Conservation (phyloP, 2,329 filamentous ascomycete species). For the Colletotrichum sidae region DNA sequence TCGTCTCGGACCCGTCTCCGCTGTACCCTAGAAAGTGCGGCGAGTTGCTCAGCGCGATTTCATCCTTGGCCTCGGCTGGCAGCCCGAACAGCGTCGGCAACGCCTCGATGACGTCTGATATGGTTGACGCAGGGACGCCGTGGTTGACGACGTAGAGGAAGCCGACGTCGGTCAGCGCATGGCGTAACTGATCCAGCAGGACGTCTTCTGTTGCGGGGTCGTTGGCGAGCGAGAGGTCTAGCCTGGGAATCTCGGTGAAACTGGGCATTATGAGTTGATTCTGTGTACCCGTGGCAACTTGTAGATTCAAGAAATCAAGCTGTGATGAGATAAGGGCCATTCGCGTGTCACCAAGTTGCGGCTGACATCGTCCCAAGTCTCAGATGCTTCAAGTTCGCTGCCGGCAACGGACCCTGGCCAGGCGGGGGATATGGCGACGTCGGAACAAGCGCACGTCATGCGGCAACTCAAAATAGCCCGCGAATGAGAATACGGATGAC, state of each 20-base stretch:
- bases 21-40: constrained; percentile 73
- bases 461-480: not conserved
- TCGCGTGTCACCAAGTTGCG: too few relatives aligned
- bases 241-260: constrained; percentile 58
- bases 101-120: constrained; percentile 51
- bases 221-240: constrained; percentile 60
- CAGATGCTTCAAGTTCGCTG: not conserved
- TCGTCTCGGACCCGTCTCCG: constrained; percentile 65
- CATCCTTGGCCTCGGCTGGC: constrained; percentile 49
- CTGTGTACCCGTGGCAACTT: not conserved
- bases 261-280: constrained; percentile 4
- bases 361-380: too few relatives aligned
- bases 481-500: not conserved
- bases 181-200: constrained; percentile 56
- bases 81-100: constrained; percentile 59
- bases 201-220: constrained; percentile 46
- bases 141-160: constrained; percentile 67
- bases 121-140: constrained; percentile 50
- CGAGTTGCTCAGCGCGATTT: constrained; percentile 61
- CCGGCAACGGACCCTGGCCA: constrained; percentile 10
- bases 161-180: constrained; percentile 61
- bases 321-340: too few relatives aligned
- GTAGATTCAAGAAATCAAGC: too few relatives aligned
- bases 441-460: constrained; percentile 26
- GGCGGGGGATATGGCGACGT: constrained; percentile 14